Evolutionary conservation across 31 red algal genomes (phyloP).

Genomic region (Endocladia muricata): DNA sequence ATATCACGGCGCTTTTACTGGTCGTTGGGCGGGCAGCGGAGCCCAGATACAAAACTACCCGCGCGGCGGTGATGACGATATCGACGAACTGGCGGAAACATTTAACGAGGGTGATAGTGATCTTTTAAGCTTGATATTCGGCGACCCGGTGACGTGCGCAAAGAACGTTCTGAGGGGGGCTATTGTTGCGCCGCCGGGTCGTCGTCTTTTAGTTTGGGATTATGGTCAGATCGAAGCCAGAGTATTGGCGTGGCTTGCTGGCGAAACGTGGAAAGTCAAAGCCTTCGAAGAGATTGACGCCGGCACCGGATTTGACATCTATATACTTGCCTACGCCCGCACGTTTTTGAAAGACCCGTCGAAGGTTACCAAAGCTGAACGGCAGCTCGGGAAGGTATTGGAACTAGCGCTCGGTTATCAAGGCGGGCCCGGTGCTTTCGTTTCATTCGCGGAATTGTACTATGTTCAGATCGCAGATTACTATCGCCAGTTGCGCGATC

Average conservation of each 20-base stretch:
- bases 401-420: slow-evolving; percentile 1
- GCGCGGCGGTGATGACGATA: too few species aligned
- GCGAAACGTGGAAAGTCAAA: not conserved
- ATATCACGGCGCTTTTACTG: too few species aligned
- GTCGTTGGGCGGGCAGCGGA: too few species aligned
- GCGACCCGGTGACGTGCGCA: too few species aligned
- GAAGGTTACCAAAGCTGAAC: not conserved
- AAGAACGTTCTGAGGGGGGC: not conserved
- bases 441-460: too few species aligned
- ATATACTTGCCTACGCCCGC: not conserved
- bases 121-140: too few species aligned
- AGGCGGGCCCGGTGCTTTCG: not conserved
- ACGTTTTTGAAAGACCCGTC: not conserved
- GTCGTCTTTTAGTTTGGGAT: not conserved
- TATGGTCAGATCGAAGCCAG: not conserved
- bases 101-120: too few species aligned
- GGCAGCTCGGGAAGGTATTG: not conserved
- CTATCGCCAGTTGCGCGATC: too few species aligned
- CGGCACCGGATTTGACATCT: not conserved
- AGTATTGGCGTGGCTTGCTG: not conserved
- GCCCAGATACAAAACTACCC: too few species aligned
- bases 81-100: too few species aligned
- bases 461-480: too few species aligned
- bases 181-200: not conserved
- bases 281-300: not conserved